phyloP scores from a whole-genome alignment of 2,329 filamentous ascomycete species.

The Fusarium redolens region DNA sequence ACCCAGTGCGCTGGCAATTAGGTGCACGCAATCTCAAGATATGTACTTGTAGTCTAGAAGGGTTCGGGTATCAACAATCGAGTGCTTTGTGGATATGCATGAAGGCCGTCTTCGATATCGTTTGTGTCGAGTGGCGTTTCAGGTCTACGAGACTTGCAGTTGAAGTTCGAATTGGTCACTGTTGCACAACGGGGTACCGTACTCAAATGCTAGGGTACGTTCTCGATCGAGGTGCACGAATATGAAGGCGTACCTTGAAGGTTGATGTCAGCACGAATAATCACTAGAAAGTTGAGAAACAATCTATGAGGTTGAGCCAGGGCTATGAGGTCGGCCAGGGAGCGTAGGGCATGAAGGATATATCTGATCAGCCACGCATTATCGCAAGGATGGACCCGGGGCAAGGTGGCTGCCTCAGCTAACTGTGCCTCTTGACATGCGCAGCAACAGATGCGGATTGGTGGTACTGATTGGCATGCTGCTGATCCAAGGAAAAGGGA shows the following conservation, averaged over 20 bases:
- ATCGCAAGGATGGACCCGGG: slow-evolving; percentile 3
- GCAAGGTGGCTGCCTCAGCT: slow-evolving; percentile 4
- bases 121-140: neutral
- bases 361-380: neutral
- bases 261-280: slow-evolving; percentile 20
- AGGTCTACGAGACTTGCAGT: neutral
- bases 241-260: neutral
- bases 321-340: neutral
- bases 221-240: neutral
- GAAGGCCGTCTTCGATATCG: neutral
- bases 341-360: neutral
- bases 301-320: slow-evolving; percentile 1
- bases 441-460: slow-evolving; percentile 20
- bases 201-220: neutral
- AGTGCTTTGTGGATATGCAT: slow-evolving; percentile 7
- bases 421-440: slow-evolving; percentile 10
- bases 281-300: neutral
- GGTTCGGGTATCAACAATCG: slow-evolving; percentile 4
- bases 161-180: neutral
- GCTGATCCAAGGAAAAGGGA: slow-evolving; percentile 27
- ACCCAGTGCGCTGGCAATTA: slow-evolving; percentile 12
- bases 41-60: neutral
- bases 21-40: slow-evolving; percentile 3
- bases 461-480: slow-evolving; percentile 22
- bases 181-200: neutral